Evolutionary conservation across 2,329 filamentous ascomycete genomes (phyloP).

Genomic region (Knoxdaviesia proteae): DNA sequence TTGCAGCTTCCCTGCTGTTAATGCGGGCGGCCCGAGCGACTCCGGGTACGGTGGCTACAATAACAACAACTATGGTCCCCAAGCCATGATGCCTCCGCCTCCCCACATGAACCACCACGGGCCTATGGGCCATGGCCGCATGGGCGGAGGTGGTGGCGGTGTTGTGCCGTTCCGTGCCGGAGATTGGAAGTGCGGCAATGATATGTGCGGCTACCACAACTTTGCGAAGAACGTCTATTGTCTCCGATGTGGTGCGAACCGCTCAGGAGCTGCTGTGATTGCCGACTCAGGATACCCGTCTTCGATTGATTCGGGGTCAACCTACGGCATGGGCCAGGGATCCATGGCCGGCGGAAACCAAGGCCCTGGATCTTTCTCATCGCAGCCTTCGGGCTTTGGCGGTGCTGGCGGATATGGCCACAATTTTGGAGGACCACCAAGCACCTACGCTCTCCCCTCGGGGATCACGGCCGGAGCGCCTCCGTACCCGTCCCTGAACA

Average conservation of each 20-base stretch:
- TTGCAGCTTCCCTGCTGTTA: slow-evolving; percentile 94
- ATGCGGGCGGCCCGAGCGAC: slow-evolving; percentile 45
- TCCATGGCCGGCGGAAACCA: slow-evolving; percentile 30
- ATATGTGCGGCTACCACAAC: slow-evolving; percentile 96
- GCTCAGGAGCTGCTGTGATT: slow-evolving; percentile 81
- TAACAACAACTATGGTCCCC: slow-evolving; percentile 44
- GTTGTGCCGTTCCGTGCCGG: slow-evolving; percentile 94
- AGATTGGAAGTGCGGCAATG: slow-evolving; percentile 97
- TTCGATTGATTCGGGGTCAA: slow-evolving; percentile 67
- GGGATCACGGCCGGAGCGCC: slow-evolving; percentile 53
- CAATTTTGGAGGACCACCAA: slow-evolving; percentile 60
- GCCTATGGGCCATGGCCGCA: slow-evolving; percentile 20
- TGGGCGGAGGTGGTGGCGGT: slow-evolving; percentile 53
- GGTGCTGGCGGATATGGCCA: slow-evolving; percentile 40
- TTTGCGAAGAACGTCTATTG: slow-evolving; percentile 99
- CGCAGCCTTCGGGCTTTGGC: slow-evolving; percentile 26
- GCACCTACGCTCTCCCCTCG: slow-evolving; percentile 74
- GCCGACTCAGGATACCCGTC: slow-evolving; percentile 84
- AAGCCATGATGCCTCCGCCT: slow-evolving; percentile 59
- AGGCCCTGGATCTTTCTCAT: slow-evolving; percentile 12
- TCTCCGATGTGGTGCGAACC: slow-evolving; percentile 84
- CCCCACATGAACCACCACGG: slow-evolving; percentile 46
- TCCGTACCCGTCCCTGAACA: slow-evolving; percentile 59
- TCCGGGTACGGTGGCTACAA: slow-evolving; percentile 42
- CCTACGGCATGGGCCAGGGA: slow-evolving; percentile 25